These are phyloP conservation scores for Phaeosphaeriaceae sp. DNA, from an alignment of 2,329 filamentous ascomycete genomes.

Conservation along the genomic window DNA sequence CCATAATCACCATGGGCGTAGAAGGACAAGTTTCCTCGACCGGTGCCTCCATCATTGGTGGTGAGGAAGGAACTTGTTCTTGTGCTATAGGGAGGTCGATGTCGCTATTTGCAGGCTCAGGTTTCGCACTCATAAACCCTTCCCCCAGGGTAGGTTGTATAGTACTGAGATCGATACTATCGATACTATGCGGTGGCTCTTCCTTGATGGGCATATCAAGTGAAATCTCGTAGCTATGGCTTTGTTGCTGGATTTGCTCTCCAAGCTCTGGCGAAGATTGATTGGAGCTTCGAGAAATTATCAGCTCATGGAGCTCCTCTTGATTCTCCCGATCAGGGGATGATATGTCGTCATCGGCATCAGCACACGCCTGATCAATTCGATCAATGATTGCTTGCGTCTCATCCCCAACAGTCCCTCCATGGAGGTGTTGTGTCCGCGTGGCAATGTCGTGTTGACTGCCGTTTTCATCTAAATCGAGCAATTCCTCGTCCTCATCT, in stretches of 20 bases:
- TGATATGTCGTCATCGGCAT: slow-evolving; percentile 9
- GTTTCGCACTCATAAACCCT: background rate
- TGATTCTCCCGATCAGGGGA: slow-evolving; percentile 7
- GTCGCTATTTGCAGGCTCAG: background rate
- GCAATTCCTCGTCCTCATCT: slow-evolving; percentile 35
- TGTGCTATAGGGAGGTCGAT: background rate
- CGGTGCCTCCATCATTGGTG: slow-evolving; percentile 8
- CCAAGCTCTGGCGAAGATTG: slow-evolving; percentile 29
- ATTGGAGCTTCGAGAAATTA: background rate
- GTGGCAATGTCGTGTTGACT: background rate
- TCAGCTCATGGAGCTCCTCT: slow-evolving; percentile 10
- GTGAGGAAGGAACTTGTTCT: slow-evolving; percentile 19
- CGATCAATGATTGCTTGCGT: slow-evolving; percentile 34
- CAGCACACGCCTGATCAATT: slow-evolving; percentile 35
- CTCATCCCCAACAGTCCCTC: slow-evolving; percentile 23
- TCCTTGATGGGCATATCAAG: slow-evolving; percentile 2
- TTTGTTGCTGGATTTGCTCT: slow-evolving; percentile 3
- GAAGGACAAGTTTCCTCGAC: slow-evolving; percentile 28
- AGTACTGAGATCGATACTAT: background rate
- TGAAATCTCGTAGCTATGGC: no score
- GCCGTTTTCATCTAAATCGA: slow-evolving; percentile 21
- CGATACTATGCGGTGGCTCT: slow-evolving; percentile 6
- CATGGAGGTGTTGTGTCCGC: background rate
- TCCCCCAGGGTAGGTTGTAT: background rate
- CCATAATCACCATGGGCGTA: slow-evolving; percentile 34